A percentile compares a stretch with the other conserved stretches of the same genome.
phyloP scores from a whole-genome alignment of 2,329 filamentous ascomycete species.

The Sarocladium kiliense region DNA sequence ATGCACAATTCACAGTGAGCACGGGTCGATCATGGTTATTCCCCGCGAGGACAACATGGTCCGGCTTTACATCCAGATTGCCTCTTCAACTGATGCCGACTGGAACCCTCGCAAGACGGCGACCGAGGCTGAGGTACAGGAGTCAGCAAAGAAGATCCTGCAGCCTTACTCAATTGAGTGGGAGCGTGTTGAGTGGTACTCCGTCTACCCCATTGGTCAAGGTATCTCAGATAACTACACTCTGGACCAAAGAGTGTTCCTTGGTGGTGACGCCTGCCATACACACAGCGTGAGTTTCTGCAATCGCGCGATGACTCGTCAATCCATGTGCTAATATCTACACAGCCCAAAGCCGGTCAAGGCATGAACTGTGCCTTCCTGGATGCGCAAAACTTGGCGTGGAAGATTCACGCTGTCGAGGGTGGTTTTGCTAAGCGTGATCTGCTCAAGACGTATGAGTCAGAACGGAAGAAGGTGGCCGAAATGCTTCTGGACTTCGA shows the following conservation, averaged over 20 bases:
- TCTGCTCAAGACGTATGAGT: constrained; percentile 79
- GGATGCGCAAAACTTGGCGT: constrained; percentile 84
- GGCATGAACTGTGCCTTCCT: constrained; percentile 78
- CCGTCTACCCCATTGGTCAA: constrained; percentile 72
- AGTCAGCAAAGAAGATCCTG: constrained; percentile 59
- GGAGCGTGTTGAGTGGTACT: constrained; percentile 67
- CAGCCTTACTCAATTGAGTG: constrained; percentile 63
- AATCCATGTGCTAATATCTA: neutral
- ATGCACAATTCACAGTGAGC: constrained; percentile 68
- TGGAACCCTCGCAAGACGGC: constrained; percentile 59
- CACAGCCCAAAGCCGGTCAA: constrained; percentile 67
- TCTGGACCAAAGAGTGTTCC: constrained; percentile 63
- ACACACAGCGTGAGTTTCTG: constrained; percentile 60
- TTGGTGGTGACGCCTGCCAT: constrained; percentile 74
- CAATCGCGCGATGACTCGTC: neutral
- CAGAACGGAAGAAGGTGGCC: constrained; percentile 78
- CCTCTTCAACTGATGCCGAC: constrained; percentile 54
- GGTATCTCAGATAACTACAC: constrained; percentile 66
- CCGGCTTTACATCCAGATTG: constrained; percentile 64
- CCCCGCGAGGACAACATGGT: constrained; percentile 66
- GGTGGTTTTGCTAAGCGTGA: constrained; percentile 70
- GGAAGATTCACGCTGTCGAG: constrained; percentile 94
- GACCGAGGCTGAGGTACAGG: constrained; percentile 58
- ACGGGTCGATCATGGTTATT: constrained; percentile 76
- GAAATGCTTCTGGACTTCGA: constrained; percentile 83